These are phyloP conservation scores for Leccinum fuscescens DNA, from an alignment of 1,284 basidiomycete species.

Conservation along the genomic window DNA sequence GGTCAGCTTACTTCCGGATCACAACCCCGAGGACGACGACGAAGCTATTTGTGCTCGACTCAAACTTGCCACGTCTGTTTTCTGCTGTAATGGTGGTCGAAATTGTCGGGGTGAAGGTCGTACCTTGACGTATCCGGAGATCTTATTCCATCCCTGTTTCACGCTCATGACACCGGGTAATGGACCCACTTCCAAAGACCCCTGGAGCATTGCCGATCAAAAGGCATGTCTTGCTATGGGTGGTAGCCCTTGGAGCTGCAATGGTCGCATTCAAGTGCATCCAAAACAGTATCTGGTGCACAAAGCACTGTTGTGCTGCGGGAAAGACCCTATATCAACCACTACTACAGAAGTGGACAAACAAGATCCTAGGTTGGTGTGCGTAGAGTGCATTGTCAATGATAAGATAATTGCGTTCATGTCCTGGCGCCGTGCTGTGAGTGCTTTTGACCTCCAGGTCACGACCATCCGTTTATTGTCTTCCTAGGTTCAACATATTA, in stretches of 20 bases:
- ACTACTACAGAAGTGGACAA: conserved; percentile 31
- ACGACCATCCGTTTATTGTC: not conserved
- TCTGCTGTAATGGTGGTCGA: conserved; percentile 18
- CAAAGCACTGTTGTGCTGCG: conserved; percentile 21
- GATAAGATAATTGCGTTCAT: conserved; percentile 13
- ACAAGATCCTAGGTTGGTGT: conserved; percentile 18
- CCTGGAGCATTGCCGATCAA: conserved; percentile 22
- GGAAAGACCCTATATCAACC: conserved; percentile 25
- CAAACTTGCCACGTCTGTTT: conserved; percentile 33
- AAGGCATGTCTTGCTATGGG: conserved; percentile 27
- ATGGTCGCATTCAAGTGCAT: conserved; percentile 22
- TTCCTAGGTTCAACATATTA: conserved; percentile 22
- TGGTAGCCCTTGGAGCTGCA: conserved; percentile 35
- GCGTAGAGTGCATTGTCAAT: conserved; percentile 16
- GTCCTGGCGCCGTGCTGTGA: conserved; percentile 27
- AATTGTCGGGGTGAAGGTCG: conserved; percentile 19
- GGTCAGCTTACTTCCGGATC: conserved; percentile 28
- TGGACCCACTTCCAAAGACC: conserved; percentile 21
- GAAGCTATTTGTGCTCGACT: conserved; percentile 20
- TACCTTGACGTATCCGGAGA: conserved; percentile 27
- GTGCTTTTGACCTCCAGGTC: not conserved
- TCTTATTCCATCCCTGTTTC: conserved; percentile 34
- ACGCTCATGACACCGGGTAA: conserved; percentile 10
- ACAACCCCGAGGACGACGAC: conserved; percentile 22
- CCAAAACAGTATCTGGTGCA: conserved; percentile 19